Percentiles rank a stretch among this genome's conserved stretches.
These are phyloP conservation scores for Thuidium tamariscinum DNA, from an alignment of 225 moss, liverwort and hornwort genomes.

Conservation along the genomic window DNA sequence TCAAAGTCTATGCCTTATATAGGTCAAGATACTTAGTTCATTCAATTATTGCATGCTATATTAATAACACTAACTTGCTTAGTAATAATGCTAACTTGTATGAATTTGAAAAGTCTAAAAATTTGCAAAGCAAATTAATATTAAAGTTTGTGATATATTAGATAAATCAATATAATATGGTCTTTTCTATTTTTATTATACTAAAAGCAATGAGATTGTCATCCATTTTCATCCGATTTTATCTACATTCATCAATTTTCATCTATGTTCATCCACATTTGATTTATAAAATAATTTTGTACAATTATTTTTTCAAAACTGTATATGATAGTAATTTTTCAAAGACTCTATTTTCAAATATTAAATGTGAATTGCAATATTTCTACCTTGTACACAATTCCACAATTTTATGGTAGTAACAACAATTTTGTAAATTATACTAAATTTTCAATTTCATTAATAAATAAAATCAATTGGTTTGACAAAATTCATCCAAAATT, in stretches of 20 bases:
- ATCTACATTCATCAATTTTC: background rate
- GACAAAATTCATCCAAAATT: background rate
- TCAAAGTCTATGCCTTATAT: background rate
- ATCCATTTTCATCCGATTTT: no score
- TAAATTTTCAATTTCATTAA: background rate
- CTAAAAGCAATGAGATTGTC: no score
- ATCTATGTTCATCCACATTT: background rate
- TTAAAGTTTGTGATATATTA: background rate
- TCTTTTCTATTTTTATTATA: background rate
- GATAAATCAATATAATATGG: background rate
- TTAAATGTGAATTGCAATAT: background rate
- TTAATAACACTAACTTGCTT: background rate
- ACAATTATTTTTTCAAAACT: rapidly evolving
- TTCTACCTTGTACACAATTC: no score
- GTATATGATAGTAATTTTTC: background rate
- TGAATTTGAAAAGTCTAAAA: background rate
- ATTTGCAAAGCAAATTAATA: background rate
- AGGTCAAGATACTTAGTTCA: background rate
- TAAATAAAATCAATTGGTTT: background rate
- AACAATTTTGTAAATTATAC: background rate
- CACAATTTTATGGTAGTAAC: background rate
- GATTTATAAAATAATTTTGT: background rate
- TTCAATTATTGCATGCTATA: rapidly evolving
- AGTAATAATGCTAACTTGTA: no score
- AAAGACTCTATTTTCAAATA: background rate